Evolutionary conservation across 495 filamentous ascomycete species (phyloP).

Genomic region (Hypoxylon subgilvum): DNA sequence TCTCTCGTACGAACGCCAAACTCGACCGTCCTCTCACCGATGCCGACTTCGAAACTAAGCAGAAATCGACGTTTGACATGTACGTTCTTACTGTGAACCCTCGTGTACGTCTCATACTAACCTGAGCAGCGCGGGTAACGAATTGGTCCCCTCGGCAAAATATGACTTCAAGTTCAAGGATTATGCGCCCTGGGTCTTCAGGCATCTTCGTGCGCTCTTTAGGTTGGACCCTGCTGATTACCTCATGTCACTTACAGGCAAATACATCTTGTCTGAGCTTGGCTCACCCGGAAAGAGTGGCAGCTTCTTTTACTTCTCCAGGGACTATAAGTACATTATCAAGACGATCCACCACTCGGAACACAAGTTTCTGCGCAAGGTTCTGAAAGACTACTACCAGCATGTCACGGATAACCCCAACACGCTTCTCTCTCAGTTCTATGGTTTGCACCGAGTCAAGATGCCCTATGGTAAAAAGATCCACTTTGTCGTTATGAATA

Average conservation of each 20-base stretch:
- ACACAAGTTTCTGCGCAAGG: constrained; percentile 91
- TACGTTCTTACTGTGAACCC: constrained; percentile 47
- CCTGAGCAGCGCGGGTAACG: constrained; percentile 79
- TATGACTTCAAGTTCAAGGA: constrained; percentile 99
- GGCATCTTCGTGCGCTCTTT: constrained; percentile 87
- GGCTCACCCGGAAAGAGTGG: constrained; percentile 98
- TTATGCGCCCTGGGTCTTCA: constrained; percentile 99
- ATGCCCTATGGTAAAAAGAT: constrained; percentile 98
- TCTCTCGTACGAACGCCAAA: constrained; percentile 96
- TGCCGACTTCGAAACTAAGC: constrained; percentile 86
- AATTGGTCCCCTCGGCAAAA: constrained; percentile 95
- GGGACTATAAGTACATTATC: constrained; percentile 99
- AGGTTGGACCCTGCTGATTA: constrained; percentile 95
- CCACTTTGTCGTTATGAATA: constrained; percentile 99
- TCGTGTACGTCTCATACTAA: constrained; percentile 18
- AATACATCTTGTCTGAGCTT: constrained; percentile 96
- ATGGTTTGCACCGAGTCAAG: constrained; percentile 96
- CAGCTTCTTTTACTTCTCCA: constrained; percentile 99
- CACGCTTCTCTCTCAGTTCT: constrained; percentile 96
- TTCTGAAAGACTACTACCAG: constrained; percentile 90
- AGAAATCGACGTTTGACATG: constrained; percentile 99
- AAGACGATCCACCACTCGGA: constrained; percentile 98
- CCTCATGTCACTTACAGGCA: constrained; percentile 96
- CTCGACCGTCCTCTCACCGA: constrained; percentile 86
- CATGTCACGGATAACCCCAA: constrained; percentile 94